These are phyloP conservation scores for Blastocystis sp. DNA, from an alignment of 352 stramenopile species.

Conservation along the genomic window DNA sequence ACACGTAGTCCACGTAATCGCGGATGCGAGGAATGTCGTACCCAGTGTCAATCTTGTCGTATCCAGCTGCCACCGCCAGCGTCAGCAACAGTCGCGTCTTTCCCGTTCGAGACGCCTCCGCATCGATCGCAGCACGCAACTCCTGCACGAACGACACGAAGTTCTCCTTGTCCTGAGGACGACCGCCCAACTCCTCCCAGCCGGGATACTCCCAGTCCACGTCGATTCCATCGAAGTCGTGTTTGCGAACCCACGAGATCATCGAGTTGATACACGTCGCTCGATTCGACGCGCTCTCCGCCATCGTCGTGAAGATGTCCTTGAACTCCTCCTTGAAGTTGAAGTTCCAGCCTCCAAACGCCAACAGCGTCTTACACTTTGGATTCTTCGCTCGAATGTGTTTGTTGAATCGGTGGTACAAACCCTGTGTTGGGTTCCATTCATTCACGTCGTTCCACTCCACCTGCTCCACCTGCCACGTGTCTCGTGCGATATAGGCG, in stretches of 20 bases:
- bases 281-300: not conserved
- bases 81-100: conserved; percentile 31
- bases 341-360: conserved; percentile 51
- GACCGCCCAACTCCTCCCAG: conserved; percentile 9
- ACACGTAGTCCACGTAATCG: conserved; percentile 5
- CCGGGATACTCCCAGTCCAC: conserved; percentile 37
- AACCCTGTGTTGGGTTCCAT: conserved; percentile 20
- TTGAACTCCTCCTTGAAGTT: conserved; percentile 48
- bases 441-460: conserved; percentile 51
- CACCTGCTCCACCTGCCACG: conserved; percentile 35
- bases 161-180: conserved; percentile 40
- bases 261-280: conserved; percentile 35
- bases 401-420: conserved; percentile 45
- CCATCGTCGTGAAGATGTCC: conserved; percentile 51
- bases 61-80: conserved; percentile 17
- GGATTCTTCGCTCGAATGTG: conserved; percentile 2
- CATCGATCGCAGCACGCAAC: conserved; percentile 17
- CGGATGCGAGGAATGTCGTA: conserved; percentile 24
- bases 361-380: conserved; percentile 35
- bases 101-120: conserved; percentile 16
- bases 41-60: conserved; percentile 38
- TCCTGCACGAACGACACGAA: conserved; percentile 14
- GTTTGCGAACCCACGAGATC: conserved; percentile 24
- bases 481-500: conserved; percentile 21
- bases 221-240: conserved; percentile 46